phyloP scores from a whole-genome alignment of 257 asterid species.

The Echium plantagineum region DNA sequence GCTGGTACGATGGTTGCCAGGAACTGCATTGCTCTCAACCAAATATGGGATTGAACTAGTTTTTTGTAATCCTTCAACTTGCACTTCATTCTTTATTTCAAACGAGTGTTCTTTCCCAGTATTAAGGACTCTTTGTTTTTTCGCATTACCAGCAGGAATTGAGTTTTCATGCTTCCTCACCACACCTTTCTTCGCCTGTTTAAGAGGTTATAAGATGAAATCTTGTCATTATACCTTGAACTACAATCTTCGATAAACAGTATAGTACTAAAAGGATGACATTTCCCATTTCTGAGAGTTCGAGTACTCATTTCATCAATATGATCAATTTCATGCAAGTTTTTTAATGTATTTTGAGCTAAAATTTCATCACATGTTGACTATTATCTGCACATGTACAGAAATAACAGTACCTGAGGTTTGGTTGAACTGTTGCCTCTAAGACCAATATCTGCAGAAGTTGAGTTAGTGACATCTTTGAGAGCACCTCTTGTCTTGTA shows the following conservation, averaged over 20 bases:
- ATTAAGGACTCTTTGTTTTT: constrained; percentile 22
- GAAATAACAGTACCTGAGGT: constrained; percentile 34
- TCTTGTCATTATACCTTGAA: background rate
- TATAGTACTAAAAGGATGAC: background rate
- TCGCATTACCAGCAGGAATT: constrained; percentile 26
- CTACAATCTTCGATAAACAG: background rate
- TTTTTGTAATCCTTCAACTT: constrained; percentile 27
- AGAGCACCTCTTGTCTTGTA: constrained; percentile 72
- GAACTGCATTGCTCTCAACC: constrained; percentile 6
- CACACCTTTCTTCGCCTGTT: constrained; percentile 29
- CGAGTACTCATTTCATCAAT: background rate
- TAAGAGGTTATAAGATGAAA: constrained; percentile 18
- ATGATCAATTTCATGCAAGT: background rate
- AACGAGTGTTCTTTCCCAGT: constrained; percentile 15
- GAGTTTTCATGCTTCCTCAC: constrained; percentile 35
- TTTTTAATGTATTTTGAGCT: background rate
- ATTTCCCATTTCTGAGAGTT: constrained; percentile 7
- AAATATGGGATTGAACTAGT: constrained; percentile 13
- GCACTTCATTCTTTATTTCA: constrained; percentile 17
- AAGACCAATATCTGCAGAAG: constrained; percentile 32
- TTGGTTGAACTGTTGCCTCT: constrained; percentile 39
- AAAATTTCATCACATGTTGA: background rate
- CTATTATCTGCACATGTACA: background rate
- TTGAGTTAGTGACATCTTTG: constrained; percentile 68
- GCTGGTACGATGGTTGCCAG: constrained; percentile 17